Evolutionary conservation across 2,329 filamentous ascomycete species (phyloP).

Genomic region (Mariannaea sp.): DNA sequence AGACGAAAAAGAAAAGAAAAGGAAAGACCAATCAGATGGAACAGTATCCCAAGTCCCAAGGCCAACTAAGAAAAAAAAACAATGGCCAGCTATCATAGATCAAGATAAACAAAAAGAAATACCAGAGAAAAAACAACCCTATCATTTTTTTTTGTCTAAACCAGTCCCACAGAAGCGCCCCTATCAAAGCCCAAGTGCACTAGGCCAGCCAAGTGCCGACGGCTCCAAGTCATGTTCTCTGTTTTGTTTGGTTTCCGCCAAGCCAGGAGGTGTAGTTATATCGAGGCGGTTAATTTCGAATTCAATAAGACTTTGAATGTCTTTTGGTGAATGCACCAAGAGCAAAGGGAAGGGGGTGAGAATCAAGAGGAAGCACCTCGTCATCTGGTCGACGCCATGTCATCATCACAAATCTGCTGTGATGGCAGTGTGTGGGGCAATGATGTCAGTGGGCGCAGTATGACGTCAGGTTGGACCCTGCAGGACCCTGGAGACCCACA

Average conservation of each 20-base stretch:
- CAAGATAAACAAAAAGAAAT: not conserved
- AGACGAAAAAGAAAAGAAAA: slow-evolving; percentile 4
- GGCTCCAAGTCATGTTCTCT: slow-evolving; percentile 8
- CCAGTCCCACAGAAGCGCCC: slow-evolving; percentile 9
- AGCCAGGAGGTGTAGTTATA: slow-evolving; percentile 24
- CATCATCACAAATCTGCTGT: slow-evolving; percentile 31
- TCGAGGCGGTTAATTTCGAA: slow-evolving; percentile 16
- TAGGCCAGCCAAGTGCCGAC: slow-evolving; percentile 28
- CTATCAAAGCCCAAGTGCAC: slow-evolving; percentile 1
- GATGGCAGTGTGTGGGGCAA: slow-evolving; percentile 12
- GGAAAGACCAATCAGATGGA: not conserved
- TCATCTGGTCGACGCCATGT: slow-evolving; percentile 33
- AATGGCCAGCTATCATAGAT: too few relatives aligned
- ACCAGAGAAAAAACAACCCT: not conserved
- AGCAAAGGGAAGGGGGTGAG: slow-evolving; percentile 25
- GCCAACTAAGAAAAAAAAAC: too few relatives aligned
- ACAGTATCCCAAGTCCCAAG: too few relatives aligned
- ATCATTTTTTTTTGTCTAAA: slow-evolving; percentile 15
- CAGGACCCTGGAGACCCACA: slow-evolving; percentile 42
- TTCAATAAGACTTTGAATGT: slow-evolving; percentile 24
- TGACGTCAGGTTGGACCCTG: slow-evolving; percentile 32
- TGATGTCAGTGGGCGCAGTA: slow-evolving; percentile 37
- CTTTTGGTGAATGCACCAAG: slow-evolving; percentile 15
- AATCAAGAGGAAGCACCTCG: slow-evolving; percentile 15
- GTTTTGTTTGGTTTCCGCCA: slow-evolving; percentile 7